Percentiles rank a stretch among this genome's conserved stretches.
These are phyloP conservation scores for Exophiala mesophila DNA, from an alignment of 2,329 filamentous ascomycete genomes.

Conservation along the genomic window DNA sequence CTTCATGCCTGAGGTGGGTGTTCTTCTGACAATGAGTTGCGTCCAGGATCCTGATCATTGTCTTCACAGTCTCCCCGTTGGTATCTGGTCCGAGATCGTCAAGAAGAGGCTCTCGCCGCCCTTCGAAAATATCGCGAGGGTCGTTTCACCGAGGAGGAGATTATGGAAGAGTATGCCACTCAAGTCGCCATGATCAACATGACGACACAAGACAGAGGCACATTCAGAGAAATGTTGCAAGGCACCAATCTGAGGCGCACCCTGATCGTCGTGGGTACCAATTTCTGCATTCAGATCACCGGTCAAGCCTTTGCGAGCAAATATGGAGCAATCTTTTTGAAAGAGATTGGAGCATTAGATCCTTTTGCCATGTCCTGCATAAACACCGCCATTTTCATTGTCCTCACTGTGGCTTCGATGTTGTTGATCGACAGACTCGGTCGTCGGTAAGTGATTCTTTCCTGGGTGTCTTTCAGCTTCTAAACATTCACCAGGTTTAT, in stretches of 20 bases:
- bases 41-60: neutral
- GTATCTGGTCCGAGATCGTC: slow-evolving; percentile 29
- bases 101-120: slow-evolving; percentile 27
- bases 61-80: slow-evolving; percentile 29
- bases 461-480: slow-evolving; percentile 12
- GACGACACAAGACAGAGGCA: slow-evolving; percentile 12
- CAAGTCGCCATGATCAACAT: slow-evolving; percentile 8
- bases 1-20: slow-evolving; percentile 13
- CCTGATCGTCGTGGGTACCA: slow-evolving; percentile 13
- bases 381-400: slow-evolving; percentile 9
- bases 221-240: slow-evolving; percentile 16
- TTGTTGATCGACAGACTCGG: slow-evolving; percentile 12
- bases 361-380: slow-evolving; percentile 12
- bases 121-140: slow-evolving; percentile 16
- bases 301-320: slow-evolving; percentile 11
- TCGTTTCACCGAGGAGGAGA: slow-evolving; percentile 15
- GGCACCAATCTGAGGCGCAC: slow-evolving; percentile 11
- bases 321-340: slow-evolving; percentile 17
- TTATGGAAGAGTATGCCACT: slow-evolving; percentile 10
- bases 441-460: slow-evolving; percentile 19
- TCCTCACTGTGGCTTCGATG: slow-evolving; percentile 8
- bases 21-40: neutral
- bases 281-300: slow-evolving; percentile 13
- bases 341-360: slow-evolving; percentile 5
- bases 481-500: slow-evolving; percentile 10